Evolutionary conservation across 2,329 filamentous ascomycete genomes (phyloP), one percentile per base, ranked within the genome.

Genomic region (Epichloe uncinata): DNA sequence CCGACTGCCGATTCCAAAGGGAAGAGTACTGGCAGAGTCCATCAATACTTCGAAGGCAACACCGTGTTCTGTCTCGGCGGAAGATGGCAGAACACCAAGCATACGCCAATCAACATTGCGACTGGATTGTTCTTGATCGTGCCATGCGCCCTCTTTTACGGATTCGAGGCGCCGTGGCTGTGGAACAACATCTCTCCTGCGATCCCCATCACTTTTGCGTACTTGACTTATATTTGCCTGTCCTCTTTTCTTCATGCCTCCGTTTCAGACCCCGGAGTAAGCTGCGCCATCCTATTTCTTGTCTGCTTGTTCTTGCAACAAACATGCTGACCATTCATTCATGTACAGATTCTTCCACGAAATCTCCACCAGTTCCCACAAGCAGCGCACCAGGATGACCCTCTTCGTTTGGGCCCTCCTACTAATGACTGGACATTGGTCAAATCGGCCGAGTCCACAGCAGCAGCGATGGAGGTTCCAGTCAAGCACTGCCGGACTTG

Each of bases 401-500:
- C 89, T 5, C 72, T 96, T 38, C 78, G 81, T 36, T 69, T 94
- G 42, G 88, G 86, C 1, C 91, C 90, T 16, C 81, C 89, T 1
- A 93, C 85, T 6, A 97, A 87, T 47, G 89, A 95, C 65, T 98
- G 93, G 93, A 85, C 87, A 7, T 80, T 95, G 71, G 86, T 97
- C 58, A 86, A 90, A 60, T 87, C 88, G 9, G 79, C 84, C 37
- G 84, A 83, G 52, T 81, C 73, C 40, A 73, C 79, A 9, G 85
- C 86, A 34, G 85, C 89, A 8, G 90, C 90, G 5, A 96, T 98
- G 87, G 93, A 98, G 64, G 90, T 98, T 2, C 93, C 93, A 0
- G 90, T 91, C 53, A 97, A 98, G 69, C 96, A 95, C 69, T 98
- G 93, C 77, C 91, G 90, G 63, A 95, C 90, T 16, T 98, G 93